Evolutionary conservation across 495 filamentous ascomycete species (phyloP).

Genomic region (Xylaria longipes): DNA sequence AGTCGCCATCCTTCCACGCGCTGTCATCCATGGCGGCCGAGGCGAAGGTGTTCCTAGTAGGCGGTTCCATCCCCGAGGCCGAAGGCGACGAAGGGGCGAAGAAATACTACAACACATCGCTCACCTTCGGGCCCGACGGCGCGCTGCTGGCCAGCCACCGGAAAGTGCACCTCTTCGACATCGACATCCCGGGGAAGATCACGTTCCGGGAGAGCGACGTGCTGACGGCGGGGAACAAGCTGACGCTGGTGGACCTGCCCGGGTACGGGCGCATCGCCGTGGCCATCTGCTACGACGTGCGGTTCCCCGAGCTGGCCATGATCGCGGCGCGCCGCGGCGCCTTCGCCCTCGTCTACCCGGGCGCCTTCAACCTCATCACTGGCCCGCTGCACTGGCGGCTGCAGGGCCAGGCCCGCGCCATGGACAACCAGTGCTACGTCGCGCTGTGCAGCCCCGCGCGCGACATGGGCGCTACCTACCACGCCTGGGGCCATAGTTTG

Average conservation of each 20-base stretch:
- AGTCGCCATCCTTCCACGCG: conserved; percentile 84
- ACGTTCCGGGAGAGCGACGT: conserved; percentile 90
- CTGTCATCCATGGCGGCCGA: conserved; percentile 79
- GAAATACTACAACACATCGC: conserved; percentile 89
- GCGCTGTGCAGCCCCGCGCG: conserved; percentile 90
- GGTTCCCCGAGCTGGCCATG: conserved; percentile 93
- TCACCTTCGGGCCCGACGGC: conserved; percentile 81
- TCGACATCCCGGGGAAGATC: conserved; percentile 95
- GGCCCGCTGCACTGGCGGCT: conserved; percentile 91
- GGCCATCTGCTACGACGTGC: conserved; percentile 96
- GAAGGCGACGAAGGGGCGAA: conserved; percentile 42
- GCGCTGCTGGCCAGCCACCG: conserved; percentile 83
- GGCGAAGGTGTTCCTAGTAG: conserved; percentile 78
- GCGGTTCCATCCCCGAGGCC: conserved; percentile 91
- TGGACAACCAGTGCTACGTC: conserved; percentile 96
- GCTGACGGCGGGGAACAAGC: conserved; percentile 77
- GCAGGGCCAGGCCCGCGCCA: conserved; percentile 79
- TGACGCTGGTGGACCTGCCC: conserved; percentile 82
- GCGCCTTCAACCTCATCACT: conserved; percentile 94
- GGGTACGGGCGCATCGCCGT: conserved; percentile 85
- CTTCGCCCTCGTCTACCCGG: conserved; percentile 89
- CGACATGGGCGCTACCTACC: conserved; percentile 77
- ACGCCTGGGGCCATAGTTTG: conserved; percentile 91
- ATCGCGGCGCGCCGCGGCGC: conserved; percentile 77
- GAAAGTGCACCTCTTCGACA: conserved; percentile 99